Conservation (phyloP, 2,329 filamentous ascomycete genomes). For the Epicoccum sorghinum region DNA sequence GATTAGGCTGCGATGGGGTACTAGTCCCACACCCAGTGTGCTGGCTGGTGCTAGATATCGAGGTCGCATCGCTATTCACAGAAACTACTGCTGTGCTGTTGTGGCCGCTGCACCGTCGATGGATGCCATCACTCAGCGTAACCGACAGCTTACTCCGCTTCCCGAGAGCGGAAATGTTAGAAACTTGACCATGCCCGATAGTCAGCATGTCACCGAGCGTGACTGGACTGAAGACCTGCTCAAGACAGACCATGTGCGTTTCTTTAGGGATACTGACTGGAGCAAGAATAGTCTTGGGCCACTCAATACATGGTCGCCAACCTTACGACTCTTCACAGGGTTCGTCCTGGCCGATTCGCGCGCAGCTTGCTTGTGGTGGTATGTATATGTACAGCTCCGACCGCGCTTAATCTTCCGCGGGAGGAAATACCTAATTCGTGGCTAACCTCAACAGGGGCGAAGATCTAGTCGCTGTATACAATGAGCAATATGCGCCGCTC, state of each 20-base stretch:
- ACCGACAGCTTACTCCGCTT: constrained; percentile 21
- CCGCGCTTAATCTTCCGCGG: not conserved
- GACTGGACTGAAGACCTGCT: constrained; percentile 42
- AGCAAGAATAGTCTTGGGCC: constrained; percentile 34
- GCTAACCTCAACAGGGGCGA: constrained; percentile 27
- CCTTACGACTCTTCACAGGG: constrained; percentile 37
- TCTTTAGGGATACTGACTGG: constrained; percentile 41
- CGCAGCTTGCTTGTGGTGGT: constrained; percentile 44
- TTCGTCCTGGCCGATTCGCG: constrained; percentile 42
- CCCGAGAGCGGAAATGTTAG: constrained; percentile 20
- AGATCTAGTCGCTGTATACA: constrained; percentile 42
- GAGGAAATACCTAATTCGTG: not conserved
- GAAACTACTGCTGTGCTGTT: constrained; percentile 3
- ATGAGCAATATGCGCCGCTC: constrained; percentile 38
- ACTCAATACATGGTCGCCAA: constrained; percentile 30
- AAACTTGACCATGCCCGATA: constrained; percentile 7
- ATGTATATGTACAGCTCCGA: constrained; percentile 5
- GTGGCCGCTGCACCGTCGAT: constrained; percentile 8
- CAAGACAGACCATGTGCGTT: constrained; percentile 40
- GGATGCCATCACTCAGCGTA: constrained; percentile 13
- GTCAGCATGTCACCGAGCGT: constrained; percentile 16
- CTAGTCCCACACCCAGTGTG: constrained; percentile 1
- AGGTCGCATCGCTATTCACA: constrained; percentile 9
- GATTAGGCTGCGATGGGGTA: constrained; percentile 5
- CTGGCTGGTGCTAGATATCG: constrained; percentile 1